Base-by-base conservation (phyloP, 1,139 yeast species). In the Blastobotrys illinoisensis region DNA sequence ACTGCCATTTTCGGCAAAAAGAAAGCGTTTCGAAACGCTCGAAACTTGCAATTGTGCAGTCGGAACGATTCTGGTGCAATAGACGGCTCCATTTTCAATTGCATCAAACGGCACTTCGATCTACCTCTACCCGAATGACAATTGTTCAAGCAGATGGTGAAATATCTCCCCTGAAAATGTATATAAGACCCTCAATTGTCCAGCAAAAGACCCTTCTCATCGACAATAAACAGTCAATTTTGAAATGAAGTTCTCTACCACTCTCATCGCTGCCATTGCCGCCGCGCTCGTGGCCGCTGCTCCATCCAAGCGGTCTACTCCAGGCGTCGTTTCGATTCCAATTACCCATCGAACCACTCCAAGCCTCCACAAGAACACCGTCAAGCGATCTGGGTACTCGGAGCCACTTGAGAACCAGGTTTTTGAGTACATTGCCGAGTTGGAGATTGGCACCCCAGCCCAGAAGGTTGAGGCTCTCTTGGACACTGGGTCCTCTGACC, bases 401-500 rank as follows among this genome's bases (percentile, higher is more conserved):
- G 55, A 24, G 9, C 28, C 46, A 1, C 43, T 52, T 16, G 13
- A 28, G 36, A 52, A 52, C 51, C 48, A 48, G 40, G 36, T 48
- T 9, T 45, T 48, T n/a, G 46, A 66, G 21, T 80, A 79, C 63
- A 69, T 76, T n/a, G 70, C 78, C 5, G 69, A 72, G 9, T 56
- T 82, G 14, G 64, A 67, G 13, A 62, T 85, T 16, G 91, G 93
- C 2, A 77, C 86, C 1, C 77, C 82, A 6, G 66, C 73, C 0
- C 83, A 81, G 60, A 66, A 73, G 9, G 76, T 85, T 28, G 72
- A 72, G 5, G 82, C 83, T 2, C 68, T 80, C 44, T 66, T 85
- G 44, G 90, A 85, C 64, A 83, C 89, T 4, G 89, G 89, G 0
- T 82, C 88, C 2, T 76, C 86, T 1, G 89, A 85, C 65, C 70